A percentile compares a stretch with the other conserved stretches of the same genome.
These are phyloP conservation scores for Deakozyma indianensis DNA, from an alignment of 805 yeast species.

Conservation along the genomic window DNA sequence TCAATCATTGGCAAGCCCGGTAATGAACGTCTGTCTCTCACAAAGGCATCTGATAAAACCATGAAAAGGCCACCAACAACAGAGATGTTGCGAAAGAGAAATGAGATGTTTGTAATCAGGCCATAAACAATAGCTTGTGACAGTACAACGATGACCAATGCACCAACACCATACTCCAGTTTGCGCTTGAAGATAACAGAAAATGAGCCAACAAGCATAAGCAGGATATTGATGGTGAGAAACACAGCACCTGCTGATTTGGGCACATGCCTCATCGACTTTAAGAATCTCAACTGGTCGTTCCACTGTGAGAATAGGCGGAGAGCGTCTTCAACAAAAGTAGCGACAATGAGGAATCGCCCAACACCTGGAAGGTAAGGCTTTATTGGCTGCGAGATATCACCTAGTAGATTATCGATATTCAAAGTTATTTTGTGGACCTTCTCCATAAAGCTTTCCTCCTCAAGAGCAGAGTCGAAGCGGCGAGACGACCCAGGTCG, in stretches of 20 bases:
- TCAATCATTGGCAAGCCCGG: conserved; percentile 64
- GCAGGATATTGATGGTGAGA: conserved; percentile 43
- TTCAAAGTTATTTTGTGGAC: conserved; percentile 13
- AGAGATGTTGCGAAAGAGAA: conserved; percentile 74
- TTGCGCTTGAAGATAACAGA: conserved; percentile 55
- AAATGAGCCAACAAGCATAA: conserved; percentile 64
- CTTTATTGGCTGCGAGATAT: conserved; percentile 21
- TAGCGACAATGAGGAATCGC: conserved; percentile 80
- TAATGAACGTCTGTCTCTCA: conserved; percentile 56
- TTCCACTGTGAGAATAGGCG: conserved; percentile 81
- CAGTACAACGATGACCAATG: conserved; percentile 55
- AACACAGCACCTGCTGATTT: conserved; percentile 63
- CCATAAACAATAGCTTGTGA: conserved; percentile 85
- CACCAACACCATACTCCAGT: conserved; percentile 54
- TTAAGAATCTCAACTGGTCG: conserved; percentile 75
- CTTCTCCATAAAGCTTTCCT: conserved; percentile 5
- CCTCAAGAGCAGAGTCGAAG: not conserved
- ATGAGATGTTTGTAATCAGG: conserved; percentile 61
- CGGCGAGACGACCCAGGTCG: not conserved
- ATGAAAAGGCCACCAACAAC: conserved; percentile 86
- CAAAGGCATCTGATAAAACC: conserved; percentile 76
- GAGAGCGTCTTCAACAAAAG: conserved; percentile 79
- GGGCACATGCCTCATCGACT: conserved; percentile 68
- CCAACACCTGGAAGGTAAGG: conserved; percentile 70
- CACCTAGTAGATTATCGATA: conserved; percentile 20